Evolutionary conservation across 495 filamentous ascomycete genomes (phyloP).

Genomic region (Podospora bellae-mahoneyi): DNA sequence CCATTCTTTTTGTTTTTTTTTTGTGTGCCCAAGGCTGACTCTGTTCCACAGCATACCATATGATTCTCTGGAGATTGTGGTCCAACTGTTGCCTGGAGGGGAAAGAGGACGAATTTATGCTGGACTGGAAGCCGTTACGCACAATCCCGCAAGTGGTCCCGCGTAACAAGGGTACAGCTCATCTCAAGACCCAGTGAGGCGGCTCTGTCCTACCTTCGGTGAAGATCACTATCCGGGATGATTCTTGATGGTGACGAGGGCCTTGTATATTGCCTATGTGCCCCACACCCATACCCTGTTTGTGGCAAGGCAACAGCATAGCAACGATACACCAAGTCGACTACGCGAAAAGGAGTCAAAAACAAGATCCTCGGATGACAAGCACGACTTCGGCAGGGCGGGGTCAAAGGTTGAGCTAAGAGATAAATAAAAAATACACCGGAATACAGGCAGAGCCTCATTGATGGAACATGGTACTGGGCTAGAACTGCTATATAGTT

Average conservation of each 20-base stretch:
- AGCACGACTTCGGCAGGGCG: no score
- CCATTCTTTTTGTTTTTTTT: neutral
- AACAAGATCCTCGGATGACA: neutral
- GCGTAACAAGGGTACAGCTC: constrained; percentile 12
- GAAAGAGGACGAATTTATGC: constrained; percentile 68
- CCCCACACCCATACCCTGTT: neutral
- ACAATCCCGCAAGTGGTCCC: constrained; percentile 62
- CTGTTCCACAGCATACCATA: constrained; percentile 67
- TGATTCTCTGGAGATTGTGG: constrained; percentile 86
- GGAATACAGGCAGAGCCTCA: neutral
- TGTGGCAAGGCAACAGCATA: neutral
- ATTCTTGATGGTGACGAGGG: neutral
- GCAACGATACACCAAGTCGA: neutral
- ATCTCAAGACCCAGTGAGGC: constrained; percentile 35
- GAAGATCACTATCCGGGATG: neutral
- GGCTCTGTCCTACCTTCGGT: neutral
- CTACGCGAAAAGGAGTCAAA: neutral
- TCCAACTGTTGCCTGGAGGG: constrained; percentile 75
- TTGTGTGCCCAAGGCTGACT: constrained; percentile 17
- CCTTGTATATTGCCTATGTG: neutral
- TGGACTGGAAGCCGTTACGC: constrained; percentile 65
- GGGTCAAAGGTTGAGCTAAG: no score
- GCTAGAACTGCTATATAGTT: neutral
- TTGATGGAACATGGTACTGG: neutral
- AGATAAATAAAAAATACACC: neutral